These are phyloP conservation scores for Fusarium graminum DNA, from an alignment of 2,329 filamentous ascomycete species.

Conservation along the genomic window DNA sequence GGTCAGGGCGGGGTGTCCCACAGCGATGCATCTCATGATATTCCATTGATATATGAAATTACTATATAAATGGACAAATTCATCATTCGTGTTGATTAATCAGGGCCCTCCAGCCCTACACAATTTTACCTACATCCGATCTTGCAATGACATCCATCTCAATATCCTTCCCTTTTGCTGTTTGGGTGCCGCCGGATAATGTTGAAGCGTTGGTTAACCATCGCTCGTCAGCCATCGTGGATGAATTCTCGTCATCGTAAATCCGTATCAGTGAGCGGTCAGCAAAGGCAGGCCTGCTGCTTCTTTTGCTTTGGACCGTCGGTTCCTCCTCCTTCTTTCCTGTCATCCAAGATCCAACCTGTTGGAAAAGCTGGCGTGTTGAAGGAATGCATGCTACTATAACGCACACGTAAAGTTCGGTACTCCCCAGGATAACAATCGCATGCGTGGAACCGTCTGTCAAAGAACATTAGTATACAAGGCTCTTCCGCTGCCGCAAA, in stretches of 20 bases:
- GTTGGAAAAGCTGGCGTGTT: not conserved
- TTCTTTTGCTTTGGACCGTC: not conserved
- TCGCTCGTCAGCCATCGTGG: not conserved
- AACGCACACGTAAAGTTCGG: conserved; percentile 16
- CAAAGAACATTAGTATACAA: not conserved
- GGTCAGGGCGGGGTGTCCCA: no score
- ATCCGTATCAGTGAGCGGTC: conserved; percentile 7
- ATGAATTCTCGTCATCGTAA: not conserved
- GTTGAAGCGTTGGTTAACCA: not conserved
- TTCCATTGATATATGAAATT: no score
- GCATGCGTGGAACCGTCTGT: not conserved
- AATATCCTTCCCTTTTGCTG: not conserved
- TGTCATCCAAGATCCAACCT: not conserved
- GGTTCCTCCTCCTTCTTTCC: not conserved
- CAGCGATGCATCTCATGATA: no score
- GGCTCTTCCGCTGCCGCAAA: no score
- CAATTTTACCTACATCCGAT: not conserved
- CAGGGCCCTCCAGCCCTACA: not conserved
- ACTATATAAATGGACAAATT: no score
- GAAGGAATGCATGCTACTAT: conserved; percentile 12
- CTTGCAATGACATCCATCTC: not conserved
- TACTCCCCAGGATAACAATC: not conserved
- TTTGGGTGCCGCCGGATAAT: not conserved
- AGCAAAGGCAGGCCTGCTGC: not conserved
- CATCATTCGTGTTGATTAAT: no score